phyloP scores from a whole-genome alignment of 176 grass and related monocot genomes.

The Panicum miliaceum region DNA sequence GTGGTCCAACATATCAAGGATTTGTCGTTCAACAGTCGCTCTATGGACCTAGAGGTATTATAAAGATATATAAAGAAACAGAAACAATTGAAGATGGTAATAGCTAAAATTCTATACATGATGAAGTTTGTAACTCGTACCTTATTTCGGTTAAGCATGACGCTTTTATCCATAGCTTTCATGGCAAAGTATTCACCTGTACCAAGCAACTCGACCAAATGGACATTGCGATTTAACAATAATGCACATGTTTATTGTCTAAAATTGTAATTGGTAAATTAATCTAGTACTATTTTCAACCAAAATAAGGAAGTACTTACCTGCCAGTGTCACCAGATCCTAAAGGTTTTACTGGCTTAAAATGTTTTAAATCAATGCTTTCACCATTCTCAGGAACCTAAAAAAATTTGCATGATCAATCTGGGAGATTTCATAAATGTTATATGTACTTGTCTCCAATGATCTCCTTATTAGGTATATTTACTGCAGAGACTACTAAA shows the following conservation, averaged over 20 bases:
- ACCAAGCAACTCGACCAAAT: constrained; percentile 83
- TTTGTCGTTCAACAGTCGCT: constrained; percentile 82
- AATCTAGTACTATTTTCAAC: background rate
- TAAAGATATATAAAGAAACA: constrained; percentile 24
- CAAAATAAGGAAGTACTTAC: constrained; percentile 45
- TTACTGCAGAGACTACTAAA: constrained; percentile 4
- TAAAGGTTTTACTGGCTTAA: constrained; percentile 86
- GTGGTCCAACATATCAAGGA: constrained; percentile 92
- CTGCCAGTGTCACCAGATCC: constrained; percentile 93
- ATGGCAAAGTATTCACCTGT: constrained; percentile 88
- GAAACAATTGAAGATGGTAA: background rate
- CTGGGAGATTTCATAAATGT: constrained; percentile 19
- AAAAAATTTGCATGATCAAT: constrained; percentile 33
- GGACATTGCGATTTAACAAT: constrained; percentile 67
- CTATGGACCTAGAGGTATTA: constrained; percentile 79
- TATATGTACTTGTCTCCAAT: background rate
- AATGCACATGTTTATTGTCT: constrained; percentile 26
- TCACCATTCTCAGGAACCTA: constrained; percentile 77
- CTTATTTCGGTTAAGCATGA: constrained; percentile 97
- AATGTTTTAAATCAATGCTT: constrained; percentile 85
- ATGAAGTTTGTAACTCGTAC: constrained; percentile 36
- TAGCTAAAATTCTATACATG: background rate
- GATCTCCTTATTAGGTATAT: background rate
- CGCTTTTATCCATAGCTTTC: constrained; percentile 94
- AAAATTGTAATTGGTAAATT: background rate